phyloP scores from a whole-genome alignment of 208 protist genomes.

The Leishmania amazonensis region DNA sequence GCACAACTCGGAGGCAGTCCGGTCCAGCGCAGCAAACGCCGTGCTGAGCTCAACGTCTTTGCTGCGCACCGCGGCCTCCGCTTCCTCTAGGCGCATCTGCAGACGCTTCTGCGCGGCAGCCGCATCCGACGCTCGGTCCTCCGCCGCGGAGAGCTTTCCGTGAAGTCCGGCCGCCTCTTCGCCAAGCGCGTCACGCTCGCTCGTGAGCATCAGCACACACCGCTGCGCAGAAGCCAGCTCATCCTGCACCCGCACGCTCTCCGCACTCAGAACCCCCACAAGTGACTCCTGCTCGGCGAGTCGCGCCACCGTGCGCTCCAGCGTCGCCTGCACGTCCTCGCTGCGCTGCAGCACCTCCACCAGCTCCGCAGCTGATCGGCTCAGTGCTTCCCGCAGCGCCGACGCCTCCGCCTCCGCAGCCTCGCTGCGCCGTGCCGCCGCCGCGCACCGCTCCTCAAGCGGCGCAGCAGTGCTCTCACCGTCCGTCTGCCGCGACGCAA shows the following conservation, averaged over 20 bases:
- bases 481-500: constrained; percentile 12
- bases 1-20: constrained; percentile 26
- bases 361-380: constrained; percentile 1
- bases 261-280: constrained; percentile 13
- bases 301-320: constrained; percentile 1
- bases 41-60: constrained; percentile 7
- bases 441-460: constrained; percentile 3
- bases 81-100: background rate
- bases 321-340: constrained; percentile 19
- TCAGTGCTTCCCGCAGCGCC: background rate
- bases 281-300: constrained; percentile 9
- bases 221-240: background rate
- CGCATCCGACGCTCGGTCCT: background rate
- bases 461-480: background rate
- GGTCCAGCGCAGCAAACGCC: constrained; percentile 12
- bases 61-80: background rate
- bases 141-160: background rate
- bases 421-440: constrained; percentile 8
- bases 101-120: background rate
- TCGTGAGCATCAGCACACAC: background rate
- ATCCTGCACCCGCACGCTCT: constrained; percentile 4
- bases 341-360: constrained; percentile 14
- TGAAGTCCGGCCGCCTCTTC: background rate
- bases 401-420: constrained; percentile 1
- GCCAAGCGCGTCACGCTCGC: constrained; percentile 9